phyloP scores from a whole-genome alignment of 2,329 filamentous ascomycete species.

The Biscogniauxia sp. region DNA sequence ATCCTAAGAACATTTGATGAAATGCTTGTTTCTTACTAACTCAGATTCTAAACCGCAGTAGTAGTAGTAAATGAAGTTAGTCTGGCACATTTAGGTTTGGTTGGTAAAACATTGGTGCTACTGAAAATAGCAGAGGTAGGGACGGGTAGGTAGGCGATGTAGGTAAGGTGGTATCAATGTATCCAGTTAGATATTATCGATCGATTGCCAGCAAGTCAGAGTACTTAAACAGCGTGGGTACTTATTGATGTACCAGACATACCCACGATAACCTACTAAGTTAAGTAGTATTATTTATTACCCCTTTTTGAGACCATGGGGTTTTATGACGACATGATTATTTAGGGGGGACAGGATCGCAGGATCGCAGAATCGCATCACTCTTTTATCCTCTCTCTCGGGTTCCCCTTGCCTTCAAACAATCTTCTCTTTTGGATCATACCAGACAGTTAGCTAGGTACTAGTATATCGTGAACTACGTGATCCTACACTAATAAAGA shows the following conservation, averaged over 20 bases:
- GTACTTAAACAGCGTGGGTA: too few species aligned
- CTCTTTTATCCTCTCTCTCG: background rate
- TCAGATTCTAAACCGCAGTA: background rate
- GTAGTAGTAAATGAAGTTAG: background rate
- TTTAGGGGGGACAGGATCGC: background rate
- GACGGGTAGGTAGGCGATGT: too few species aligned
- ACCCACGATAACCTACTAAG: too few species aligned
- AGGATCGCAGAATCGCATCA: too few species aligned
- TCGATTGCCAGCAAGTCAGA: too few species aligned
- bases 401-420: background rate
- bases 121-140: background rate
- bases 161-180: too few species aligned
- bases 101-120: background rate
- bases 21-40: background rate
- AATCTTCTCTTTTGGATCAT: background rate
- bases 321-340: background rate
- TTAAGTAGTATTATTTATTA: too few species aligned
- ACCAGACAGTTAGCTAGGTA: too few species aligned
- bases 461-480: background rate
- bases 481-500: too few species aligned
- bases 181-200: too few species aligned
- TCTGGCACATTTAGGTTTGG: background rate
- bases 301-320: background rate
- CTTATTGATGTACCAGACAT: too few species aligned
- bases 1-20: too few species aligned